Evolutionary conservation across 768 basidiomycete species (phyloP).

Genomic region (Cyclocybe aegerita): DNA sequence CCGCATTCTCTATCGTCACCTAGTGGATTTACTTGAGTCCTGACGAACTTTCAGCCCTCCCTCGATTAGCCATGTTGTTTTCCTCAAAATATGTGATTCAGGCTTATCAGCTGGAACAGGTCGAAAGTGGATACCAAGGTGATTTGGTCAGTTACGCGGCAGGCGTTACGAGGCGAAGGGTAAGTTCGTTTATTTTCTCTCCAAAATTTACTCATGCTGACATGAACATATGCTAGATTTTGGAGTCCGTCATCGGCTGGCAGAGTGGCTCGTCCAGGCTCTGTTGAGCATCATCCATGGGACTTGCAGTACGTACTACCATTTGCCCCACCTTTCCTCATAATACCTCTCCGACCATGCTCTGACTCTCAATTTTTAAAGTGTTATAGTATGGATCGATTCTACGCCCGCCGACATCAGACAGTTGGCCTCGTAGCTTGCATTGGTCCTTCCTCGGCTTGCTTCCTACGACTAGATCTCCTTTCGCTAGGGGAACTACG

Average conservation of each 20-base stretch:
- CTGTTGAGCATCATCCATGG: conserved; percentile 54
- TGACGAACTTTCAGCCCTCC: no score
- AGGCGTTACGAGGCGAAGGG: conserved; percentile 50
- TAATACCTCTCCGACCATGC: not conserved
- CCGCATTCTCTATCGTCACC: no score
- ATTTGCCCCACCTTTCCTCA: not conserved
- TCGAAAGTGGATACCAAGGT: conserved; percentile 27
- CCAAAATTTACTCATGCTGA: no score
- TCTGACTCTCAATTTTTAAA: not conserved
- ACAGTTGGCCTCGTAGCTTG: conserved; percentile 30
- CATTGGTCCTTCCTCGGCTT: conserved; percentile 22
- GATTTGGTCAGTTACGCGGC: conserved; percentile 54
- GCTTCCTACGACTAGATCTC: not conserved
- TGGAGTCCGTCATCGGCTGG: conserved; percentile 51
- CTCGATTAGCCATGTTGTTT: no score
- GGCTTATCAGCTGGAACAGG: conserved; percentile 45
- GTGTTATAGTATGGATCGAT: conserved; percentile 39
- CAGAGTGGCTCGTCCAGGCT: conserved; percentile 44
- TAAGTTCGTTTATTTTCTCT: conserved; percentile 6
- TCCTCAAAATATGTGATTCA: conserved; percentile 39
- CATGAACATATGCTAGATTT: no score
- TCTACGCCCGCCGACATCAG: conserved; percentile 39
- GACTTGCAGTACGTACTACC: conserved; percentile 31
- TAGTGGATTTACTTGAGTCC: no score
- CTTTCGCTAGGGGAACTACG: no score